phyloP scores from a whole-genome alignment of 371 early-diverging fungal genomes.

The Astathelohania contejeani region DNA sequence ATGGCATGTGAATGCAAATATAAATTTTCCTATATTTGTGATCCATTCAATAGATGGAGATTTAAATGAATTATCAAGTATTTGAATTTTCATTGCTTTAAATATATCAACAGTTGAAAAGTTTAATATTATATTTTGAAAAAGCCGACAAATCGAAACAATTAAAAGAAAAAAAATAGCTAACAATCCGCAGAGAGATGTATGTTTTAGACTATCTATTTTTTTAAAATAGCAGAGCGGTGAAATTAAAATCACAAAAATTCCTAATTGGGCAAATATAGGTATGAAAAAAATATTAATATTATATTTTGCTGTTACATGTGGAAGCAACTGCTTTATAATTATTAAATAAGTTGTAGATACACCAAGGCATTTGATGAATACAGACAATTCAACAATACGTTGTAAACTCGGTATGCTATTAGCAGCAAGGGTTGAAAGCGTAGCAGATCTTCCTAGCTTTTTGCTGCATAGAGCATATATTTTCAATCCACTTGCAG shows the following conservation, averaged over 20 bases:
- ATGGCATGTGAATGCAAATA: slow-evolving; percentile 95
- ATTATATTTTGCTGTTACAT: too few species aligned
- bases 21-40: slow-evolving; percentile 74
- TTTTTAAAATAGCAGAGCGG: slow-evolving; percentile 55
- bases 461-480: slow-evolving; percentile 32
- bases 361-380: slow-evolving; percentile 96
- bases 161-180: slow-evolving; percentile 70
- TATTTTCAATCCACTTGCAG: slow-evolving; percentile 38
- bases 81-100: too few species aligned
- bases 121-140: slow-evolving; percentile 52
- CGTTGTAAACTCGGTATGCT: slow-evolving; percentile 74
- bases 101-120: too few species aligned
- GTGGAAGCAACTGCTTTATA: slow-evolving; percentile 72
- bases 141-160: slow-evolving; percentile 64
- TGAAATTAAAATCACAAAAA: slow-evolving; percentile 26
- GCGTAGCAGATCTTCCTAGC: slow-evolving; percentile 31
- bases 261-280: too few species aligned
- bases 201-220: slow-evolving; percentile 79
- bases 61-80: too few species aligned
- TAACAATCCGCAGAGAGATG: slow-evolving; percentile 68
- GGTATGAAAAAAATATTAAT: too few species aligned
- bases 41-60: slow-evolving; percentile 59
- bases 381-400: slow-evolving; percentile 81
- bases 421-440: slow-evolving; percentile 59
- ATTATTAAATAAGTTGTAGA: slow-evolving; percentile 92